Evolutionary conservation across 129 eudicot species (phyloP), one percentile per base, ranked within the genome.

Genomic region (Apium graveolens): DNA sequence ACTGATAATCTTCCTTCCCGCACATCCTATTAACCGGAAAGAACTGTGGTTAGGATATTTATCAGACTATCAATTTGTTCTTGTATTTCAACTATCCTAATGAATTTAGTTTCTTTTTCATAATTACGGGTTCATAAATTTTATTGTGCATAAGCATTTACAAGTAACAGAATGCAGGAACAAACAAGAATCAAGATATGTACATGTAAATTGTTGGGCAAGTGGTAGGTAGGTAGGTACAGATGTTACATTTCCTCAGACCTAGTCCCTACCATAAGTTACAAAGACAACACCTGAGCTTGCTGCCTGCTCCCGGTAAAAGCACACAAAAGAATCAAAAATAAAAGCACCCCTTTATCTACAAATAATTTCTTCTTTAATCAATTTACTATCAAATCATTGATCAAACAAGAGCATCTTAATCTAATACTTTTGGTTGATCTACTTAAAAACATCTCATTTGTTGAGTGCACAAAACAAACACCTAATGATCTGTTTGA

Each of bases 211-310:
- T 26, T 26, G 37, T 27, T 27, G 39, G 8, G 10, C 72, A 66
- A 66, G 41, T 66, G 35, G 48, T 73, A 10, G 55, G 21, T 73
- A 10, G 55, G 21, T 43, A 5, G 32, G 55, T 73, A 73, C 76
- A 43, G 77, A 73, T 44, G 57, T 74, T 74, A 74, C 60, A 43
- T 44, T 12, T 73, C 77, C 77, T 73, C 77, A 44, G 57, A 73
- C 77, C 77, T 44, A 43, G 77, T 26, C 77, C 77, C 77, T 44
- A 74, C 77, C 77, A 74, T 74, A 74, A 74, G 77, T 74, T 44
- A 44, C 60, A 44, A 39, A 74, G 57, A 74, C 77, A 74, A 72
- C 76, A 72, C 76, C 76, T 72, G 76, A 42, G 45, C 43, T 70
- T 34, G 77, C 72, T 66, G 31, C 57, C 57, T 27, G 20, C 38